Base-by-base conservation (phyloP, 75 land plant genomes). In the Adiantum capillusveneris region DNA sequence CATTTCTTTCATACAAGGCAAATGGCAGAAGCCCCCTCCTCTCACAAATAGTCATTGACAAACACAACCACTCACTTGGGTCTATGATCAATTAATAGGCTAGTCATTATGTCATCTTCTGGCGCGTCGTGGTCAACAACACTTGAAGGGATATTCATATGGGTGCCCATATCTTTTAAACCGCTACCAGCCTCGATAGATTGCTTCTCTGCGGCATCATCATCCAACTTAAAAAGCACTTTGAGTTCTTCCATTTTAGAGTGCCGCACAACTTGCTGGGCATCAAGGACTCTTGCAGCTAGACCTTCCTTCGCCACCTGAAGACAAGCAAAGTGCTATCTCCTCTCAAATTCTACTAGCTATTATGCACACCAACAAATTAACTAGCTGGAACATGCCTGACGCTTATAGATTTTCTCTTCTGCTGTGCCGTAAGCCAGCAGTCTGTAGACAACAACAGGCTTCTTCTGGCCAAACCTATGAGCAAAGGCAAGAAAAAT, bases 401-500 rank as follows among this genome's bases (percentile, higher is more conserved):
- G 99, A 24, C 99, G 88, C 44, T 95, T 95, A 63, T 95, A 95
- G n/a, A 95, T 90, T 53, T 95, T 95, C 43, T 95, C 99, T 56
- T 95, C 99, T 91, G 92, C 92, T 31, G 99, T 95, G 46, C 92
- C 96, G 71, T 82, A 84, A 24, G 99, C 99, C 66, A 95, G 62
- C 56, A 90, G 67, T n/a, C 99, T 71, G 65, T 95, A 90, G 22
- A 87, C 97, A 82, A 76, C 86, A 0, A 95, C 99, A 49, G 82
- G 81, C 72, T 95, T 95, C 25, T 18, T 78, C 63, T 95, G 99
- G 55, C 99, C 99, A 80, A 86, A 90, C 55, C 99, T 95, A 70
- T 30, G 61, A 45, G 3, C 37, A 34, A 34, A 34, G 3, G 9
- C 37, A n/a, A n/a, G n/a, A n/a, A n/a, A n/a, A n/a, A n/a, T n/a